phyloP scores from a whole-genome alignment of 768 basidiomycete species.

The Pluteus cervinus region DNA sequence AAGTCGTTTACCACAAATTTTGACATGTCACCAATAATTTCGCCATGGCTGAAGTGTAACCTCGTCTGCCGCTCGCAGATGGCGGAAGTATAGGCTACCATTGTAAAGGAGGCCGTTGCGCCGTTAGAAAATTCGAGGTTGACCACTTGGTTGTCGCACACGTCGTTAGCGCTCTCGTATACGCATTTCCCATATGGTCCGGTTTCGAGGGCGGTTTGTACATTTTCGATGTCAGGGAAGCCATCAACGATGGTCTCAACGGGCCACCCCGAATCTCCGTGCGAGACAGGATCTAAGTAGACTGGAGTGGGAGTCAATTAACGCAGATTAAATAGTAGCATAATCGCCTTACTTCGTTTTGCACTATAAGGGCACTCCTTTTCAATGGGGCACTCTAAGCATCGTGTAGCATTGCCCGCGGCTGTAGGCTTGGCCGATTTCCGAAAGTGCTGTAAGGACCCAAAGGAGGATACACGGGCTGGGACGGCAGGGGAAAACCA shows the following conservation, averaged over 20 bases:
- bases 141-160: constrained; percentile 89
- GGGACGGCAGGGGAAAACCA: constrained; percentile 68
- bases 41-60: constrained; percentile 81
- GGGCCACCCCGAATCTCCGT: constrained; percentile 59
- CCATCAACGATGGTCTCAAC: constrained; percentile 67
- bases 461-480: constrained; percentile 75
- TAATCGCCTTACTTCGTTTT: constrained; percentile 57
- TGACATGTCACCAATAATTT: constrained; percentile 83
- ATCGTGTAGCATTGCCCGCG: constrained; percentile 66
- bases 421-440: constrained; percentile 61
- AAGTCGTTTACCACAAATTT: constrained; percentile 77
- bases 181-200: constrained; percentile 81
- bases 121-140: constrained; percentile 83
- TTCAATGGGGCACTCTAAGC: constrained; percentile 71
- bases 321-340: not conserved
- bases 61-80: constrained; percentile 82
- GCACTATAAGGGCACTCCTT: constrained; percentile 80
- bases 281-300: constrained; percentile 70
- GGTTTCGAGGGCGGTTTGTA: constrained; percentile 61
- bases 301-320: constrained; percentile 37
- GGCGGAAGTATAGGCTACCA: constrained; percentile 78
- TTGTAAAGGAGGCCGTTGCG: constrained; percentile 80
- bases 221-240: constrained; percentile 80
- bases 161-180: constrained; percentile 81
- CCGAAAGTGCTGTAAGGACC: constrained; percentile 78